A percentile compares a stretch with the other conserved stretches of the same genome.
These are phyloP conservation scores for Tulasnella sp. DNA, from an alignment of 768 basidiomycete species.

Conservation along the genomic window DNA sequence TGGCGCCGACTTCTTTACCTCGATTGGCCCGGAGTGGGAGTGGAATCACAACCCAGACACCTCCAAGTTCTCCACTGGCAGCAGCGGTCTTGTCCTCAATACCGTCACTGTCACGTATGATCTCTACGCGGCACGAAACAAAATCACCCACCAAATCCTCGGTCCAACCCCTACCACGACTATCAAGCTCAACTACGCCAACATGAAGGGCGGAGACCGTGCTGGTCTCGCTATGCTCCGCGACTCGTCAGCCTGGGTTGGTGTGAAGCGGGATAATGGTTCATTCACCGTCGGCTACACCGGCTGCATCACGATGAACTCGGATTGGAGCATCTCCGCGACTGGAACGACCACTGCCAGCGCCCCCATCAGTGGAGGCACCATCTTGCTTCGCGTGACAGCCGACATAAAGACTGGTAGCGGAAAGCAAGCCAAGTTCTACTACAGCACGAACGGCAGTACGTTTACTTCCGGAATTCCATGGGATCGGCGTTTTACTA, in stretches of 20 bases:
- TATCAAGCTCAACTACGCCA: slow-evolving; percentile 17
- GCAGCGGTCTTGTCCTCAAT: slow-evolving; percentile 16
- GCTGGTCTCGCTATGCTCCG: slow-evolving; percentile 22
- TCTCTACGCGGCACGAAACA: slow-evolving; percentile 29
- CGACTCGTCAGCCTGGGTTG: too few relatives aligned
- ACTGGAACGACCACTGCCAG: too few relatives aligned
- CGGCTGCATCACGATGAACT: too few relatives aligned
- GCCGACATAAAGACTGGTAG: too few relatives aligned
- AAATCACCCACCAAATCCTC: slow-evolving; percentile 25
- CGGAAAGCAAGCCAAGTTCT: too few relatives aligned
- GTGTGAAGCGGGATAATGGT: too few relatives aligned
- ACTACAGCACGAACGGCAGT: too few relatives aligned
- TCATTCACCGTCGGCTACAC: too few relatives aligned
- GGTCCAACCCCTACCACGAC: slow-evolving; percentile 26
- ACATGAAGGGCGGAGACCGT: not conserved
- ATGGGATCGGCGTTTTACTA: not conserved
- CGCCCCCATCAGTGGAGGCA: too few relatives aligned
- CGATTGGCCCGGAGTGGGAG: slow-evolving; percentile 24
- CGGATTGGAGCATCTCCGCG: too few relatives aligned
- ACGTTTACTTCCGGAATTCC: too few relatives aligned
- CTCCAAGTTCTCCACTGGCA: not conserved
- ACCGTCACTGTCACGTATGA: slow-evolving; percentile 26
- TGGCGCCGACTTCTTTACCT: not conserved
- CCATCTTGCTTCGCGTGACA: too few relatives aligned
- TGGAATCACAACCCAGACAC: slow-evolving; percentile 18